Conservation (phyloP, 2,329 filamentous ascomycete species). For the Ophiocordyceps sinensis region DNA sequence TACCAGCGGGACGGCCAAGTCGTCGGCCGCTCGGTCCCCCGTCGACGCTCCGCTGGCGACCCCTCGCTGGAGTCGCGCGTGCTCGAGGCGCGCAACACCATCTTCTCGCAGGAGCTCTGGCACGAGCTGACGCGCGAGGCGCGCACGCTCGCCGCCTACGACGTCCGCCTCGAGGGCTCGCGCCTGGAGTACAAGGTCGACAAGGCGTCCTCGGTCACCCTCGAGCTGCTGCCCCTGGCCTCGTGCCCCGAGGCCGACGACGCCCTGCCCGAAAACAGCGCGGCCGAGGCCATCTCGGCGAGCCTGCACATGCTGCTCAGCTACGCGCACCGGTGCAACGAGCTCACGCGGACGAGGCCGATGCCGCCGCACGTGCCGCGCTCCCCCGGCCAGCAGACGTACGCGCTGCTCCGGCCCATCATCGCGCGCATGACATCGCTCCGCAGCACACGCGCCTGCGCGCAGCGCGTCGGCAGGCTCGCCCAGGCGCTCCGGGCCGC, state of each 20-base stretch:
- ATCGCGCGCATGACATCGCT: constrained; percentile 33
- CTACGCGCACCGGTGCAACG: constrained; percentile 64
- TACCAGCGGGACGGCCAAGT: constrained; percentile 42
- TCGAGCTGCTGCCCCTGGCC: constrained; percentile 55
- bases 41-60: constrained; percentile 39
- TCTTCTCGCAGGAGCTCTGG: constrained; percentile 78
- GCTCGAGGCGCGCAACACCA: constrained; percentile 60
- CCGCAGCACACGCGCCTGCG: constrained; percentile 22
- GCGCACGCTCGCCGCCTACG: constrained; percentile 54
- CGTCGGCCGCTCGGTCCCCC: constrained; percentile 40
- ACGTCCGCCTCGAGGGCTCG: constrained; percentile 49
- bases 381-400: constrained; percentile 24
- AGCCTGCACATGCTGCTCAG: constrained; percentile 63
- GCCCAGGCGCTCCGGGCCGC: constrained; percentile 28
- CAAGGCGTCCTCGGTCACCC: constrained; percentile 36
- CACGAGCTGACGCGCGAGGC: constrained; percentile 78
- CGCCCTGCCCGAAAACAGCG: constrained; percentile 24
- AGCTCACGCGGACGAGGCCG: constrained; percentile 51
- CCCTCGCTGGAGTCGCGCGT: constrained; percentile 49
- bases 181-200: constrained; percentile 40
- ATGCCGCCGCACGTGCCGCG: constrained; percentile 23
- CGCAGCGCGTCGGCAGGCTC: constrained; percentile 27
- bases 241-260: constrained; percentile 16
- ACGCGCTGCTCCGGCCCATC: constrained; percentile 36
- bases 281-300: constrained; percentile 53